Conservation (phyloP, 108 stramenopile species). For the Pseudonitzschia multistriata region DNA sequence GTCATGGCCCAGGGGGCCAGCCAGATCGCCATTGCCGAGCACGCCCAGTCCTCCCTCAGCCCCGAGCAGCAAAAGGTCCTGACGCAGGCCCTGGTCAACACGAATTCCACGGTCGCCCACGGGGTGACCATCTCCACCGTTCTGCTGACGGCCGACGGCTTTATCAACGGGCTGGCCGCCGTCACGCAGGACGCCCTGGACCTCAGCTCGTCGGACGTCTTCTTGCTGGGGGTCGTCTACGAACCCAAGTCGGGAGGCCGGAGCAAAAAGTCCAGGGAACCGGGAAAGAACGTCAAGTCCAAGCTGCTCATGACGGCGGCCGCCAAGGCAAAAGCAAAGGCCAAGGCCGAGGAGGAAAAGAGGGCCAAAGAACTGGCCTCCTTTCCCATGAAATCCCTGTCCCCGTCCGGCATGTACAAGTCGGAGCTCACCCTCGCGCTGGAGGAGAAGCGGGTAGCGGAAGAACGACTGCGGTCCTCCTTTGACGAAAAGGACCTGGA, state of each 20-base stretch:
- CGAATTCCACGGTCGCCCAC: conserved; percentile 75
- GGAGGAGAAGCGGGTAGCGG: conserved; percentile 16
- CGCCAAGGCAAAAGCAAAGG: not conserved
- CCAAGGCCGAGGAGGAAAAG: not conserved
- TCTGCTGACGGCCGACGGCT: conserved; percentile 83
- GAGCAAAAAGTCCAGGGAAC: conserved; percentile 17
- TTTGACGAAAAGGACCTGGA: conserved; percentile 79
- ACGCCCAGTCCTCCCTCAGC: conserved; percentile 72
- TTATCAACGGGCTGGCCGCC: conserved; percentile 88
- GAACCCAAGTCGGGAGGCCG: conserved; percentile 63
- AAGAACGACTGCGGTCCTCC: conserved; percentile 58
- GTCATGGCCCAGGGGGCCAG: conserved; percentile 89
- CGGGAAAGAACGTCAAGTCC: conserved; percentile 24
- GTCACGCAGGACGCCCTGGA: conserved; percentile 92
- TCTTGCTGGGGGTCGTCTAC: conserved; percentile 83
- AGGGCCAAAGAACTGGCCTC: not conserved
- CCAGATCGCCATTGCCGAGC: conserved; percentile 92
- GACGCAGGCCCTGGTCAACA: conserved; percentile 80
- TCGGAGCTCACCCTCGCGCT: not conserved
- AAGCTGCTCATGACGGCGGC: conserved; percentile 13
- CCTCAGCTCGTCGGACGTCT: conserved; percentile 86
- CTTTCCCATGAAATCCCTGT: not conserved
- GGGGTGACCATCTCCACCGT: conserved; percentile 88
- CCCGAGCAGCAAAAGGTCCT: conserved; percentile 83
- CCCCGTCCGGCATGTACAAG: not conserved